A percentile compares a stretch with the other conserved stretches of the same genome.
These are phyloP conservation scores for Medicago truncatula DNA, from an alignment of 306 rosid genomes.

Conservation along the genomic window DNA sequence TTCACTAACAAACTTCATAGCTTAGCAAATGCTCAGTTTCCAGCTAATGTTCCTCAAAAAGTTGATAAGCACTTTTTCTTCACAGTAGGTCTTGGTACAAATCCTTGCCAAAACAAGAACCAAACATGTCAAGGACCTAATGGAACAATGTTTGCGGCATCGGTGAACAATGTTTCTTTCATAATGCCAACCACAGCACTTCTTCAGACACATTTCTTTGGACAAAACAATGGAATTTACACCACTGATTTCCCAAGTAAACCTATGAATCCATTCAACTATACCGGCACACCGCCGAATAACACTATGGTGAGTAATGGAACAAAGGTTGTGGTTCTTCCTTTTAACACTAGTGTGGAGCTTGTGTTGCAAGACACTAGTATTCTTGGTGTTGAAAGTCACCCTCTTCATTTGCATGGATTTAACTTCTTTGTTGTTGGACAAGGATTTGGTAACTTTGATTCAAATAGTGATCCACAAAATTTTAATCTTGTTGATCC, in stretches of 20 bases:
- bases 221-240: conserved; percentile 55
- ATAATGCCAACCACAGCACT: conserved; percentile 57
- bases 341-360: conserved; percentile 66
- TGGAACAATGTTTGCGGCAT: conserved; percentile 72
- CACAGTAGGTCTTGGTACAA: conserved; percentile 69
- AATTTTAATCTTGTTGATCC: conserved; percentile 68
- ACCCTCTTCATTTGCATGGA: conserved; percentile 80
- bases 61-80: conserved; percentile 66
- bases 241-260: conserved; percentile 46
- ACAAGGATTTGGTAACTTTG: conserved; percentile 73
- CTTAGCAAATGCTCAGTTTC: conserved; percentile 57
- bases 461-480: conserved; percentile 54
- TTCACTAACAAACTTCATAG: conserved; percentile 54
- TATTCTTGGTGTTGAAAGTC: conserved; percentile 64
- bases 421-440: conserved; percentile 73
- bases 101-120: conserved; percentile 50
- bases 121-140: conserved; percentile 74
- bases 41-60: conserved; percentile 67
- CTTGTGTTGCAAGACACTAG: conserved; percentile 66
- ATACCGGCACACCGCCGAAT: conserved; percentile 64
- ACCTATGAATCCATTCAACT: conserved; percentile 58
- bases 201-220: conserved; percentile 65
- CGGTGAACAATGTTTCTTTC: conserved; percentile 69
- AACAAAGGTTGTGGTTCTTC: conserved; percentile 61
- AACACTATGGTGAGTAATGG: conserved; percentile 68